A percentile compares a stretch with the other conserved stretches of the same genome.
Evolutionary conservation across 805 yeast species (phyloP).

Genomic region (Monosporozyma siamensis): DNA sequence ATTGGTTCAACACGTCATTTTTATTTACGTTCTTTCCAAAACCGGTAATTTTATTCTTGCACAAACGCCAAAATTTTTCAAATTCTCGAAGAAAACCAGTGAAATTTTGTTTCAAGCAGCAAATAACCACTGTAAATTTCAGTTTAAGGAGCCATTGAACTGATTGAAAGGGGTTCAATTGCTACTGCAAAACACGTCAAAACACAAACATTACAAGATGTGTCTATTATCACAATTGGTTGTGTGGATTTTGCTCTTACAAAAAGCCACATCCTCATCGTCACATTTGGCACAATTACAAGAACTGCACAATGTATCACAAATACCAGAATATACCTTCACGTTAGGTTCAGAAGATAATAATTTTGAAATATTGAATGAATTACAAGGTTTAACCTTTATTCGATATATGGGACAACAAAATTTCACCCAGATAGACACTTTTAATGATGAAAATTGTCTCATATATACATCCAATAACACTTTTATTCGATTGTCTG

Average conservation of each 20-base stretch:
- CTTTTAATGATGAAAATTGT: constrained; percentile 5
- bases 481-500: constrained; percentile 17
- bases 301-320: background rate
- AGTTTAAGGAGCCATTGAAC: too few species aligned
- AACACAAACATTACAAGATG: too few species aligned
- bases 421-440: constrained; percentile 20
- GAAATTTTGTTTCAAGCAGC: background rate
- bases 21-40: background rate
- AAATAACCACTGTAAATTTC: too few species aligned
- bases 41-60: background rate
- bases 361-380: constrained; percentile 18
- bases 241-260: background rate
- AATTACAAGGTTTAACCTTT: constrained; percentile 16
- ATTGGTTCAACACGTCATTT: too few species aligned
- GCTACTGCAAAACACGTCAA: too few species aligned
- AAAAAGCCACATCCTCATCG: background rate
- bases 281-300: background rate
- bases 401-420: constrained; percentile 26
- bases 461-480: constrained; percentile 23
- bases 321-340: background rate
- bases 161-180: too few species aligned
- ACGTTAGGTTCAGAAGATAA: background rate
- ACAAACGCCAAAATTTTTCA: background rate
- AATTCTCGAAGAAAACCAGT: background rate
- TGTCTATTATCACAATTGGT: background rate